Conservation (phyloP, 805 yeast genomes). For the Isabelozyma pseudorhagii region DNA sequence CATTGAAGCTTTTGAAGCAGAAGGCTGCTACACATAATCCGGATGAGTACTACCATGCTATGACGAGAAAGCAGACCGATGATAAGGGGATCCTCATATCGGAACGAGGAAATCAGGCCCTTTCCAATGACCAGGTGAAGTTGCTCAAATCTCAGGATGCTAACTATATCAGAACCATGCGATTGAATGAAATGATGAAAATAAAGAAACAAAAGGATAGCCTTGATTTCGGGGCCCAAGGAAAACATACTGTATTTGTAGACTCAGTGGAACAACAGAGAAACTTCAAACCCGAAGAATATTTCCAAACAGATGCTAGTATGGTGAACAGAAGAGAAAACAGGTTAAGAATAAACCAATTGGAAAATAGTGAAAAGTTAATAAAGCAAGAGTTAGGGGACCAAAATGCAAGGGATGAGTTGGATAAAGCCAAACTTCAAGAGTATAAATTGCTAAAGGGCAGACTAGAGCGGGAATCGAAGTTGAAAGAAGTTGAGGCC, state of each 20-base stretch:
- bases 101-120: conserved; percentile 60
- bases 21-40: conserved; percentile 79
- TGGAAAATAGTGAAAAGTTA: conserved; percentile 38
- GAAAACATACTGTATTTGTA: conserved; percentile 84
- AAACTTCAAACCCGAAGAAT: conserved; percentile 58
- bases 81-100: conserved; percentile 62
- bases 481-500: conserved; percentile 64
- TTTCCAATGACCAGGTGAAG: conserved; percentile 73
- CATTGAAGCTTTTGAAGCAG: conserved; percentile 64
- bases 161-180: conserved; percentile 75
- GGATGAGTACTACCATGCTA: conserved; percentile 95
- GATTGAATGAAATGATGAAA: conserved; percentile 65
- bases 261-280: conserved; percentile 56
- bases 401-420: conserved; percentile 25
- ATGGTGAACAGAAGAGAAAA: conserved; percentile 67
- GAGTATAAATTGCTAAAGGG: conserved; percentile 58
- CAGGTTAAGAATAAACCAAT: conserved; percentile 61
- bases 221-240: conserved; percentile 52
- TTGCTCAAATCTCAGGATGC: conserved; percentile 88
- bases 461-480: conserved; percentile 65
- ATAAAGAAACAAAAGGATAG: conserved; percentile 54
- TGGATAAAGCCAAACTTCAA: conserved; percentile 55
- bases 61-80: conserved; percentile 72
- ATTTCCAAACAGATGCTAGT: conserved; percentile 67
- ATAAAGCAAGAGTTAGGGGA: conserved; percentile 28